phyloP scores from a whole-genome alignment of 2,329 filamentous ascomycete genomes.

The Trichoderma breve region DNA sequence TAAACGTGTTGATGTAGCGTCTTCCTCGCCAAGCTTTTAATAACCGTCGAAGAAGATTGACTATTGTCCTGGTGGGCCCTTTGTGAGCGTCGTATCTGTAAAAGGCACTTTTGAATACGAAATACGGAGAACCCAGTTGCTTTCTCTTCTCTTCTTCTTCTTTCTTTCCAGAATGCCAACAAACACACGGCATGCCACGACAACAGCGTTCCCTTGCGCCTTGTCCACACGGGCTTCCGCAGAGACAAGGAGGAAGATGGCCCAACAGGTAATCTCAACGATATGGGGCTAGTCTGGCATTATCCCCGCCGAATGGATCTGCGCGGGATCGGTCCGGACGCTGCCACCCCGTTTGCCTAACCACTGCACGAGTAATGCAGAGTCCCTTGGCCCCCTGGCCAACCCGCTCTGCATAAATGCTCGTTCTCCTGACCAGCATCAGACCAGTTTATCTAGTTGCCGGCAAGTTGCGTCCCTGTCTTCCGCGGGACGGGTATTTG shows the following conservation, averaged over 20 bases:
- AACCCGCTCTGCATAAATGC: neutral
- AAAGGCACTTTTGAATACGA: neutral
- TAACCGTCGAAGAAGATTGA: neutral
- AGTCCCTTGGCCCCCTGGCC: neutral
- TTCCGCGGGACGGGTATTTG: neutral
- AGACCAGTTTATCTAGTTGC: neutral
- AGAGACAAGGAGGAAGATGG: neutral
- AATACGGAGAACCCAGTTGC: neutral
- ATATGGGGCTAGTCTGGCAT: neutral
- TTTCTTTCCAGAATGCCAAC: neutral
- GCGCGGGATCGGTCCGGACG: conserved; percentile 19
- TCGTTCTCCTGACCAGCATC: conserved; percentile 16
- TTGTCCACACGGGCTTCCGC: neutral
- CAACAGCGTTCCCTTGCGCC: neutral
- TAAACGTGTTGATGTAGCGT: neutral
- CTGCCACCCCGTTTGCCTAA: neutral
- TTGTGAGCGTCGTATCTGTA: neutral
- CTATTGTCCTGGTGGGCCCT: neutral
- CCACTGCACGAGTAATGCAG: conserved; percentile 7
- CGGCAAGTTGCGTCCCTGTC: neutral
- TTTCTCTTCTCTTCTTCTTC: neutral
- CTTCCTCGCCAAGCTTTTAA: neutral
- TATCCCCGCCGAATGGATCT: conserved; percentile 16
- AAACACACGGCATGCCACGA: neutral
- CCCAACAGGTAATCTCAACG: neutral